Evolutionary conservation across 2,329 filamentous ascomycete genomes (phyloP), one percentile per base, ranked within the genome.

Genomic region (Drechslerella coelobrocha): DNA sequence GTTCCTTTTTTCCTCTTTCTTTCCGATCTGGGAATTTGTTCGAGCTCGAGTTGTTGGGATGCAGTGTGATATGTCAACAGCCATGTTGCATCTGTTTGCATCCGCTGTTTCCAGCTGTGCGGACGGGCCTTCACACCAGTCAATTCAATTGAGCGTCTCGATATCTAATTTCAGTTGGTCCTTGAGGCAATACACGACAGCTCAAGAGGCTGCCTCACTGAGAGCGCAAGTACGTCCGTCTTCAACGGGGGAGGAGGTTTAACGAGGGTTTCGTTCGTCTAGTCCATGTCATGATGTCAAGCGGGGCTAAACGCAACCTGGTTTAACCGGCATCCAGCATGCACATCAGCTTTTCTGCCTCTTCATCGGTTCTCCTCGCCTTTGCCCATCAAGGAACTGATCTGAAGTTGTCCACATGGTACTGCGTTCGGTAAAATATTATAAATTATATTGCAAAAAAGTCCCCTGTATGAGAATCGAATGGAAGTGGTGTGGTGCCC

Each of bases 381-480:
- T 61, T 61, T 61, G 34, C 65, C 65, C 37, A 41, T 62, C 60
- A 34, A 69, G 57, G 65, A 50, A 57, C 65, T 68, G 63, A 68
- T 56, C 47, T 56, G 63, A 68, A 55, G 56, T 56, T 37, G 52
- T 43, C 56, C 57, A 62, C 61, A 59, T 59, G 57, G 65, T 69
- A 37, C 56, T 61, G 21, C 56, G 61, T 57, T 68, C 63, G 63
- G 63, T 56, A 68, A 55, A 68, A 68, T 61, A 68, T 50, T 61
- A 55, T 68, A 29, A 43, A 39, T 19, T 57, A 53, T 27, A 47
- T 47, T 27, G 61, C 37, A 27, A 23, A 27, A 54, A 41, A 31
- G 43, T 45, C 57, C 41, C 37, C 41, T 12, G 53, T 9, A 24
- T 17, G 39, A 53, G 59, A 68, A 61, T 51, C 39, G 27, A 26